Evolutionary conservation across 305 asterid species (phyloP).

Genomic region (Fraxinus platypoda): DNA sequence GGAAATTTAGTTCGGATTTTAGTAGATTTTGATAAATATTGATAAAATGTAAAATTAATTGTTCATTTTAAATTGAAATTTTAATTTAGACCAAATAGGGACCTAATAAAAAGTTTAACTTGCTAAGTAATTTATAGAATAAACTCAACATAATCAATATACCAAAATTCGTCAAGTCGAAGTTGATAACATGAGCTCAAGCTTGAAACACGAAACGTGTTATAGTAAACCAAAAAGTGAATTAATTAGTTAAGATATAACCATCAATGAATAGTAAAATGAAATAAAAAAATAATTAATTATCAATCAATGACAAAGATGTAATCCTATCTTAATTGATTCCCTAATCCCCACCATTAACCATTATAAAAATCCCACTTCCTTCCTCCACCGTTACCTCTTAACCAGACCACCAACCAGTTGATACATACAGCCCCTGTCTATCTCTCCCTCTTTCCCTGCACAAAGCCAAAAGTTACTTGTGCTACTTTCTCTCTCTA

Average conservation of each 20-base stretch:
- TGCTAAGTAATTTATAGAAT: not conserved
- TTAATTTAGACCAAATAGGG: not conserved
- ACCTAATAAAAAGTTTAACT: not conserved
- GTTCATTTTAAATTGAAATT: not conserved
- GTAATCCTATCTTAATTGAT: constrained; percentile 60
- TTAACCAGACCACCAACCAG: constrained; percentile 6
- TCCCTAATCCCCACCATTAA: constrained; percentile 55
- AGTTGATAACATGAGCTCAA: not conserved
- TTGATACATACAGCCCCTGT: constrained; percentile 16
- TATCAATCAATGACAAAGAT: constrained; percentile 62
- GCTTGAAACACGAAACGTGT: not conserved
- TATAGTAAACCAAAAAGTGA: not conserved
- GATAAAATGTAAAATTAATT: not conserved
- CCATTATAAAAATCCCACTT: constrained; percentile 42
- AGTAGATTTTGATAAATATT: no score
- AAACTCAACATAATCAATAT: not conserved
- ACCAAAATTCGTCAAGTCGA: not conserved
- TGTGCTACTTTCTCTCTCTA: constrained; percentile 18
- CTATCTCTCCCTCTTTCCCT: constrained; percentile 26
- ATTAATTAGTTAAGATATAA: not conserved
- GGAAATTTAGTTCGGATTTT: not conserved
- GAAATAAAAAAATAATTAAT: constrained; percentile 12
- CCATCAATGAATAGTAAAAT: not conserved
- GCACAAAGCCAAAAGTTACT: constrained; percentile 4
- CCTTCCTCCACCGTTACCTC: constrained; percentile 14